phyloP scores from a whole-genome alignment of 73 alveolate genomes.

The Blepharisma stoltei region DNA sequence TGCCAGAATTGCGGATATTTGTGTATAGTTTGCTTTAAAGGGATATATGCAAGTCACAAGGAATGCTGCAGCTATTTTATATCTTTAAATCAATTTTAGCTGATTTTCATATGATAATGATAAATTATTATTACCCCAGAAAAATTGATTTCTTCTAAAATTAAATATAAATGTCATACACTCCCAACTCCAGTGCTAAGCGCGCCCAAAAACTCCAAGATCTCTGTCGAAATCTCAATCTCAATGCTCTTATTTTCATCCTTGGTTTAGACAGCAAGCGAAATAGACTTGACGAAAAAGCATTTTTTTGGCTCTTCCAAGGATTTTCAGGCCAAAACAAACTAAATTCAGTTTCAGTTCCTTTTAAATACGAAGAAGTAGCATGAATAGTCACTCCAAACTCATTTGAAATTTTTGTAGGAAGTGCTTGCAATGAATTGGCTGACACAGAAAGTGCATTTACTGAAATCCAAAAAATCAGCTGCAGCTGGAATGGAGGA shows the following conservation, averaged over 20 bases:
- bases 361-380: constrained; percentile 43
- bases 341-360: constrained; percentile 25
- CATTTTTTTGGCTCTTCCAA: constrained; percentile 55
- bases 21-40: no score
- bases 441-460: constrained; percentile 4
- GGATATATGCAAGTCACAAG: no score
- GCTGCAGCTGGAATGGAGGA: constrained; percentile 23
- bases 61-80: no score
- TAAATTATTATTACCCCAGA: no score
- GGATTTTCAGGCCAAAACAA: constrained; percentile 56
- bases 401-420: constrained; percentile 44
- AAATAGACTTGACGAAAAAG: constrained; percentile 54
- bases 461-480: constrained; percentile 36
- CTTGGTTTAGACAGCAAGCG: constrained; percentile 54
- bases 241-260: constrained; percentile 49
- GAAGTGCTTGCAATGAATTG: constrained; percentile 19
- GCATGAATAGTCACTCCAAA: constrained; percentile 58
- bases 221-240: constrained; percentile 43
- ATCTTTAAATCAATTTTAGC: no score
- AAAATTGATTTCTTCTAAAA: no score
- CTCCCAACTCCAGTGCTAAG: neutral
- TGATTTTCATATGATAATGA: no score
- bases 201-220: constrained; percentile 46
- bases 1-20: no score
- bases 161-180: constrained; percentile 21